Evolutionary conservation across 208 protist species (phyloP).

Genomic region (Trypanosoma caninum): DNA sequence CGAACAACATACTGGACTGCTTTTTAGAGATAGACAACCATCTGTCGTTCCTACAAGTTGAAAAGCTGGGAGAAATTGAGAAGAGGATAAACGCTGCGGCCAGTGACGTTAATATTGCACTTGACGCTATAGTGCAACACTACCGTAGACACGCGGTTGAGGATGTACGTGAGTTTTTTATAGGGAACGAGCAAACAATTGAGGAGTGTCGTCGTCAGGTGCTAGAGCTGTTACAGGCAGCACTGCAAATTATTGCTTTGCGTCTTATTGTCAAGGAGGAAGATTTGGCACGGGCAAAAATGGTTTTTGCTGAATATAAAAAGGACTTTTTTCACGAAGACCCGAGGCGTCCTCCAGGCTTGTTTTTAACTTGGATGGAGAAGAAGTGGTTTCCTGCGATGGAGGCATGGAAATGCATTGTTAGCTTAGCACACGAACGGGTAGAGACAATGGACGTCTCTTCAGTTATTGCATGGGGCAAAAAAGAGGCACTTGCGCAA

Average conservation of each 20-base stretch:
- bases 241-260: constrained; percentile 45
- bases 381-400: constrained; percentile 69
- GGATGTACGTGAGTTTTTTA: constrained; percentile 40
- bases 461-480: constrained; percentile 31
- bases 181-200: constrained; percentile 29
- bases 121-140: constrained; percentile 57
- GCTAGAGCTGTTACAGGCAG: constrained; percentile 30
- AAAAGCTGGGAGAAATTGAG: constrained; percentile 46
- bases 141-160: constrained; percentile 43
- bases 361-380: constrained; percentile 65
- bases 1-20: constrained; percentile 39
- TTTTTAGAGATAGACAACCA: constrained; percentile 68
- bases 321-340: background rate
- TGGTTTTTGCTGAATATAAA: constrained; percentile 28
- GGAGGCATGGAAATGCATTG: constrained; percentile 47
- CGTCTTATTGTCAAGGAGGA: constrained; percentile 32
- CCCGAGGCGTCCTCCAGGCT: constrained; percentile 14
- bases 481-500: constrained; percentile 37
- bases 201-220: constrained; percentile 33
- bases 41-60: constrained; percentile 35
- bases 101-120: constrained; percentile 27
- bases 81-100: constrained; percentile 27
- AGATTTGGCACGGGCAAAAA: constrained; percentile 34
- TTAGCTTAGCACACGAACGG: constrained; percentile 26
- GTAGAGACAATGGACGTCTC: constrained; percentile 31